Evolutionary conservation across 257 asterid genomes (phyloP).

Genomic region (Gynochthodes officinalis): DNA sequence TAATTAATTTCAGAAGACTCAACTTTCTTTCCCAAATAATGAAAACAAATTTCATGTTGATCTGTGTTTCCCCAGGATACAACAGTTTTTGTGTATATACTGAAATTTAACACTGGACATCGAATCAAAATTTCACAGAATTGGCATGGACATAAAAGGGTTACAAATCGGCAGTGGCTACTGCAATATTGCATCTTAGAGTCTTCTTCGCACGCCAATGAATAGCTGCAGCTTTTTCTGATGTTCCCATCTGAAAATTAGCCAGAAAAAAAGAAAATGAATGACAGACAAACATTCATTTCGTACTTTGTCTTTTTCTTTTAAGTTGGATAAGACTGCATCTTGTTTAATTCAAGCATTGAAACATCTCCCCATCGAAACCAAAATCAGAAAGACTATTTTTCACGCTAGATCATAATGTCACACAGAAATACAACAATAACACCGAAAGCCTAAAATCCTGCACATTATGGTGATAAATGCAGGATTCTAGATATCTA

Average conservation of each 20-base stretch:
- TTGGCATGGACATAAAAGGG: conserved; percentile 4
- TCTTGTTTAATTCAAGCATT: not conserved
- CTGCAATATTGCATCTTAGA: not conserved
- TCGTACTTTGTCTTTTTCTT: not conserved
- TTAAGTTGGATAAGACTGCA: not conserved
- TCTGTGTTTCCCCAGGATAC: conserved; percentile 2
- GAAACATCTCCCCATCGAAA: not conserved
- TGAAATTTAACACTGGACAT: too few relatives aligned
- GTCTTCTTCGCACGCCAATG: conserved; percentile 85
- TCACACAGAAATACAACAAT: not conserved
- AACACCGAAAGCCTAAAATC: not conserved
- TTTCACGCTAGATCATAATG: not conserved
- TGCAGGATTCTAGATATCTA: not conserved
- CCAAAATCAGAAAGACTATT: too few relatives aligned
- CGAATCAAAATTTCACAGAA: conserved; percentile 29
- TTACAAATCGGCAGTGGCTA: conserved; percentile 16
- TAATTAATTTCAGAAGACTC: not conserved
- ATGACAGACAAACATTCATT: not conserved
- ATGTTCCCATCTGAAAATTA: conserved; percentile 67
- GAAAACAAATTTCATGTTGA: not conserved
- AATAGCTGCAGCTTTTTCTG: conserved; percentile 88
- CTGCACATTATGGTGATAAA: not conserved
- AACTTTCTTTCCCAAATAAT: not conserved
- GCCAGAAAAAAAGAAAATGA: conserved; percentile 6
- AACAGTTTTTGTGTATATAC: not conserved